phyloP scores from a whole-genome alignment of 1,139 yeast genomes.

The Kurtzmaniella quercitrusa region DNA sequence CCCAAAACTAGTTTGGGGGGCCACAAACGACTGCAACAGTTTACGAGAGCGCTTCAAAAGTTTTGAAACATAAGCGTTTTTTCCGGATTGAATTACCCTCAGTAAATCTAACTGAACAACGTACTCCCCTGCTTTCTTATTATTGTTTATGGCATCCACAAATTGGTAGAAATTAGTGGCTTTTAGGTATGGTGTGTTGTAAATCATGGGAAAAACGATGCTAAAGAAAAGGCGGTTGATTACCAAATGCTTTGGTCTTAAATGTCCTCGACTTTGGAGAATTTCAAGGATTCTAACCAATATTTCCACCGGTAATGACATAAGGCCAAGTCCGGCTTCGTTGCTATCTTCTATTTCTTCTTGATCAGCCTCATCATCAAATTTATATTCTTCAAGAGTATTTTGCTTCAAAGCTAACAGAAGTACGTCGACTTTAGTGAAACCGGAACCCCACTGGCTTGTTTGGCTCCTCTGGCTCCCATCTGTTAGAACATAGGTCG shows the following conservation, averaged over 20 bases:
- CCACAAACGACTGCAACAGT: slow-evolving; percentile 63
- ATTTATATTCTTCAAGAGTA: slow-evolving; percentile 13
- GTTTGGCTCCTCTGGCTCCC: slow-evolving; percentile 19
- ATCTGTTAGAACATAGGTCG: slow-evolving; percentile 32
- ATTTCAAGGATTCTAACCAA: slow-evolving; percentile 48
- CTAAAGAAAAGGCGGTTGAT: slow-evolving; percentile 61
- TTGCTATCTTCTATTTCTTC: slow-evolving; percentile 15
- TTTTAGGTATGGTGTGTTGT: slow-evolving; percentile 55
- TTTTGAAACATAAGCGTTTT: slow-evolving; percentile 84
- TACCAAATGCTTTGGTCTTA: slow-evolving; percentile 51
- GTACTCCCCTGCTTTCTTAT: slow-evolving; percentile 37
- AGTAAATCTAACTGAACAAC: slow-evolving; percentile 65
- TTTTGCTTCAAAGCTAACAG: slow-evolving; percentile 24
- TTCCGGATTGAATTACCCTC: slow-evolving; percentile 84
- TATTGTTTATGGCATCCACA: slow-evolving; percentile 60
- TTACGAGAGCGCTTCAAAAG: slow-evolving; percentile 70
- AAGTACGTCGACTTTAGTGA: slow-evolving; percentile 45
- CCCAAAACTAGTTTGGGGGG: slow-evolving; percentile 95
- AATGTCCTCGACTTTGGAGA: slow-evolving; percentile 26
- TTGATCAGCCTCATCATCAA: slow-evolving; percentile 13
- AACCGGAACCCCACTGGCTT: slow-evolving; percentile 41
- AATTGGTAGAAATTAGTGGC: slow-evolving; percentile 68
- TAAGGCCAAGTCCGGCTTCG: slow-evolving; percentile 9
- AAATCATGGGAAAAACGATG: slow-evolving; percentile 58
- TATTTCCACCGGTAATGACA: slow-evolving; percentile 57